Evolutionary conservation across 805 yeast species (phyloP).

Genomic region (Starmerella sp.): DNA sequence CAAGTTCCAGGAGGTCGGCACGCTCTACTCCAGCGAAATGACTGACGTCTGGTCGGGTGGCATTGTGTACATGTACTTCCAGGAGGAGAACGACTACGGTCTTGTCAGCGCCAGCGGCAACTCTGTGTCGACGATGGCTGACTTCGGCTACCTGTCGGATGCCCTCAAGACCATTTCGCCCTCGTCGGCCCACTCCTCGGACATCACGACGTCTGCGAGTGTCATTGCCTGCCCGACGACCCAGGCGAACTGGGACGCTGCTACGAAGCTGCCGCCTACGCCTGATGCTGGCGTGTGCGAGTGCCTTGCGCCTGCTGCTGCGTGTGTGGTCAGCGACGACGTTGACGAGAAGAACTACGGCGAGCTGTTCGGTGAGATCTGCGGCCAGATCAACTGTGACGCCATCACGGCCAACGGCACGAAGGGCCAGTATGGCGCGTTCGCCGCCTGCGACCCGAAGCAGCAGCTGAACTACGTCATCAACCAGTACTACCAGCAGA

Average conservation of each 20-base stretch:
- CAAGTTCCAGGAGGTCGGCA: slow-evolving; percentile 60
- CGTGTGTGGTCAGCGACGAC: slow-evolving; percentile 47
- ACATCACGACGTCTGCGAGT: slow-evolving; percentile 32
- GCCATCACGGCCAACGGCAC: slow-evolving; percentile 53
- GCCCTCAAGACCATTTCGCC: slow-evolving; percentile 47
- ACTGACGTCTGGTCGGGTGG: slow-evolving; percentile 92
- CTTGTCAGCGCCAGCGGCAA: slow-evolving; percentile 47
- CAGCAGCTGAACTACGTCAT: slow-evolving; percentile 58
- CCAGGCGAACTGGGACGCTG: slow-evolving; percentile 49
- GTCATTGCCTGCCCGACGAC: slow-evolving; percentile 40
- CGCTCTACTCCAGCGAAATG: slow-evolving; percentile 59
- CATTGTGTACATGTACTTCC: slow-evolving; percentile 81
- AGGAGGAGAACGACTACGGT: slow-evolving; percentile 76
- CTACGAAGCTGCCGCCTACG: slow-evolving; percentile 62
- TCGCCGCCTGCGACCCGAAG: slow-evolving; percentile 59
- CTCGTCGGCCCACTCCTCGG: slow-evolving; percentile 33
- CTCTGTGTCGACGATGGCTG: slow-evolving; percentile 47
- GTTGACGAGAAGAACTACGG: slow-evolving; percentile 48
- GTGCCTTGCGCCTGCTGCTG: slow-evolving; percentile 43
- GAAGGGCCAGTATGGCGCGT: slow-evolving; percentile 59
- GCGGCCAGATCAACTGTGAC: slow-evolving; percentile 48
- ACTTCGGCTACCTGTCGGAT: slow-evolving; percentile 46
- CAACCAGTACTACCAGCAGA: slow-evolving; percentile 48
- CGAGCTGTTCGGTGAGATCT: slow-evolving; percentile 46
- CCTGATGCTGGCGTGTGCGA: slow-evolving; percentile 57